Evolutionary conservation across 2,329 filamentous ascomycete genomes (phyloP).

Genomic region (Fusarium armeniacum): DNA sequence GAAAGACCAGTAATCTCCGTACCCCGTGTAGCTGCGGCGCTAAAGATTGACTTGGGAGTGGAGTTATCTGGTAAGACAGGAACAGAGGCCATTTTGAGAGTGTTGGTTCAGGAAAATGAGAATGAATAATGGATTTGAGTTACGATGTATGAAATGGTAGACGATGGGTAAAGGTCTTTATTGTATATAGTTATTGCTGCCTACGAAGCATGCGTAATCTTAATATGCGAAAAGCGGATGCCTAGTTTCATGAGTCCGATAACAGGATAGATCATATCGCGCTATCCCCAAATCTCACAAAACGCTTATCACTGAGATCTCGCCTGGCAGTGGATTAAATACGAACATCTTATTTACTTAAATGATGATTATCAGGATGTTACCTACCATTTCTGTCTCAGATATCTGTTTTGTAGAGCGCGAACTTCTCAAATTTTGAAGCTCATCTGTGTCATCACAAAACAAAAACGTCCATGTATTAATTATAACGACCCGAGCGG

Average conservation of each 20-base stretch:
- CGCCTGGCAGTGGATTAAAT: too few relatives aligned
- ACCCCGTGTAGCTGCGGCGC: not conserved
- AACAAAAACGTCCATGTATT: too few relatives aligned
- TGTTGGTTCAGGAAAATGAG: accelerated
- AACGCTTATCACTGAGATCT: too few relatives aligned
- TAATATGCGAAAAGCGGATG: not conserved
- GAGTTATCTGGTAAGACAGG: accelerated
- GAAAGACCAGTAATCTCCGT: not conserved
- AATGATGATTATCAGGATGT: too few relatives aligned
- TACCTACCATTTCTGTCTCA: too few relatives aligned
- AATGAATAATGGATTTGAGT: accelerated
- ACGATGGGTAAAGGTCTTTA: accelerated
- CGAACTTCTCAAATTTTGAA: too few relatives aligned
- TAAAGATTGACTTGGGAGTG: not conserved
- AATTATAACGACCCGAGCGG: too few relatives aligned
- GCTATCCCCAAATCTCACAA: too few relatives aligned
- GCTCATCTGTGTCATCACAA: too few relatives aligned
- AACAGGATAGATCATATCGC: not conserved
- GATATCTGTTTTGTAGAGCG: too few relatives aligned
- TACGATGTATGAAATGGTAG: accelerated
- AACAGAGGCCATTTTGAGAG: not conserved
- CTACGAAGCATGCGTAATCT: not conserved
- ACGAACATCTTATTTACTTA: too few relatives aligned
- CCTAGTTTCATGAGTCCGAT: not conserved
- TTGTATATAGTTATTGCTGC: not conserved